Evolutionary conservation across 768 basidiomycete species (phyloP).

Genomic region (Collybia sordida): DNA sequence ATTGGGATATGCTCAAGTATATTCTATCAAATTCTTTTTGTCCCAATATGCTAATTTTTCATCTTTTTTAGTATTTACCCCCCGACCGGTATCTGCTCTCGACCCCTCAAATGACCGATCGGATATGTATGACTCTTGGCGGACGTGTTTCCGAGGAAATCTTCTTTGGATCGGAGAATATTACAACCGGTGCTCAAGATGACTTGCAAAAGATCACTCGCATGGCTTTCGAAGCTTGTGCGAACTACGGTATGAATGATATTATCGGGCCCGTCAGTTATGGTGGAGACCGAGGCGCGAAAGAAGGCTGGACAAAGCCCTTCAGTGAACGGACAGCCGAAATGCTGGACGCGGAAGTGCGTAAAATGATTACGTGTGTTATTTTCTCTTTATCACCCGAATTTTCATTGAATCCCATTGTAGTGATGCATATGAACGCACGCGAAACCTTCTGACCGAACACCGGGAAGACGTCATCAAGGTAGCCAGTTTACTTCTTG

Average conservation of each 20-base stretch:
- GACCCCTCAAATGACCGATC: constrained; percentile 90
- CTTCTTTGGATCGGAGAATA: constrained; percentile 88
- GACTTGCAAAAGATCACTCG: constrained; percentile 97
- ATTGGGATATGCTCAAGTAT: constrained; percentile 92
- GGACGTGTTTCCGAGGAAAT: constrained; percentile 98
- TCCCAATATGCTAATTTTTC: neutral
- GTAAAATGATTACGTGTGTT: constrained; percentile 87
- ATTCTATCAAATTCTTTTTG: constrained; percentile 14
- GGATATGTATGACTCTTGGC: constrained; percentile 98
- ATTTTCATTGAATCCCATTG: constrained; percentile 5
- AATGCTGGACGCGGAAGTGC: constrained; percentile 87
- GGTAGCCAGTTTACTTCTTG: constrained; percentile 85
- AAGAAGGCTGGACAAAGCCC: constrained; percentile 92
- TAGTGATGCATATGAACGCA: constrained; percentile 80
- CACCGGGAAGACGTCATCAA: constrained; percentile 90
- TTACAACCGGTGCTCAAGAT: constrained; percentile 98
- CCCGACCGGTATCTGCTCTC: constrained; percentile 95
- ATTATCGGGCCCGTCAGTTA: constrained; percentile 96
- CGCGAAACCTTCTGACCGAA: constrained; percentile 74
- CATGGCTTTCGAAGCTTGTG: constrained; percentile 95
- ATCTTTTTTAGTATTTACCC: constrained; percentile 71
- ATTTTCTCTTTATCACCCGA: neutral
- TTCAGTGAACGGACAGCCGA: constrained; percentile 98
- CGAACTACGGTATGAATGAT: constrained; percentile 96
- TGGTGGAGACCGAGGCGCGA: constrained; percentile 80